Evolutionary conservation across 2,329 filamentous ascomycete genomes (phyloP).

Genomic region (Ophiobolus disseminans): DNA sequence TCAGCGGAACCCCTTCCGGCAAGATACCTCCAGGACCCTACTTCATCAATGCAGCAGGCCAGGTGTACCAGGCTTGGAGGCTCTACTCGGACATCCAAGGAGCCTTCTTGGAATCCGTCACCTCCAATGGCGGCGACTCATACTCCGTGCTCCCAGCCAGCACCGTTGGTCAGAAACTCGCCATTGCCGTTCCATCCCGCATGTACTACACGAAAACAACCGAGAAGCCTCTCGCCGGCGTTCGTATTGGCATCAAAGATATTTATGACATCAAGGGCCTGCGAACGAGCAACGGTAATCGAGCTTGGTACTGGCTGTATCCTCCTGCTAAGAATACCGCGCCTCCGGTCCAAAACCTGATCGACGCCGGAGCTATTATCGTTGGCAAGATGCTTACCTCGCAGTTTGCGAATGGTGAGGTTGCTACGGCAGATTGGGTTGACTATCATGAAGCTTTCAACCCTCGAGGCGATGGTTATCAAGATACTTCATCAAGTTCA

Average conservation of each 20-base stretch:
- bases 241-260: slow-evolving; percentile 69
- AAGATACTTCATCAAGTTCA: slow-evolving; percentile 57
- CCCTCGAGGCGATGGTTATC: slow-evolving; percentile 55
- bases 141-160: slow-evolving; percentile 53
- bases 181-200: slow-evolving; percentile 62
- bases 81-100: slow-evolving; percentile 59
- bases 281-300: slow-evolving; percentile 63
- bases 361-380: slow-evolving; percentile 65
- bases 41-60: slow-evolving; percentile 56
- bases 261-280: slow-evolving; percentile 66
- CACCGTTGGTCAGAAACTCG: slow-evolving; percentile 49
- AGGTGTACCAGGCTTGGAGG: slow-evolving; percentile 58
- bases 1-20: slow-evolving; percentile 22
- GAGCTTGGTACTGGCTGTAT: slow-evolving; percentile 64
- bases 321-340: slow-evolving; percentile 56
- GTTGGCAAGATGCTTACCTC: slow-evolving; percentile 57
- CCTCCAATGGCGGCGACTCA: slow-evolving; percentile 48
- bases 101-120: slow-evolving; percentile 58
- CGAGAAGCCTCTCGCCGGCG: slow-evolving; percentile 65
- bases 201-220: slow-evolving; percentile 63
- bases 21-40: slow-evolving; percentile 57
- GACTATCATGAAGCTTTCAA: slow-evolving; percentile 55
- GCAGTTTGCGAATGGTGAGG: slow-evolving; percentile 55
- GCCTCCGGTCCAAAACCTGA: slow-evolving; percentile 60
- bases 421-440: slow-evolving; percentile 60